Evolutionary conservation across 108 stramenopile species (phyloP).

Genomic region (Mediolabrus comicus): DNA sequence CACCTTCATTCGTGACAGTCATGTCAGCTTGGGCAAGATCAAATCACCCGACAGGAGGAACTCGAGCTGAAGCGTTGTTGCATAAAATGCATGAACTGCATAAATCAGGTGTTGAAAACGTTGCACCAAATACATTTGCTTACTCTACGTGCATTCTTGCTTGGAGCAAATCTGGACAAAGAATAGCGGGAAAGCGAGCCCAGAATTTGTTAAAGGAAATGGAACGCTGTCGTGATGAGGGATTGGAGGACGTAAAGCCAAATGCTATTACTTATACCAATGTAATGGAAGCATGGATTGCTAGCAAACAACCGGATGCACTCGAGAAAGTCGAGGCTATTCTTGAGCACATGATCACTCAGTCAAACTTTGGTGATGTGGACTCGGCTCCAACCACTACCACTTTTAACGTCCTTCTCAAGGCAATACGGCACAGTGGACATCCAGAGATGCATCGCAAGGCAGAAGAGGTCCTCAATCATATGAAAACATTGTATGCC

Average conservation of each 20-base stretch:
- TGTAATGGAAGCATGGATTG: constrained; percentile 63
- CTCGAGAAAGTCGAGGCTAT: constrained; percentile 36
- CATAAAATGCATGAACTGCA: constrained; percentile 52
- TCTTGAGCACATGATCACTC: constrained; percentile 33
- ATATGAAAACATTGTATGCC: constrained; percentile 45
- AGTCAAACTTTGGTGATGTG: constrained; percentile 34
- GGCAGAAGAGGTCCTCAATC: constrained; percentile 53
- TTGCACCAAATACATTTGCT: constrained; percentile 58
- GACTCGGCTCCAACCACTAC: constrained; percentile 32
- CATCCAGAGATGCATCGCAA: constrained; percentile 18
- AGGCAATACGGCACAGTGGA: constrained; percentile 37
- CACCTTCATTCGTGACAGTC: constrained; percentile 30
- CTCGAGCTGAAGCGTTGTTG: constrained; percentile 52
- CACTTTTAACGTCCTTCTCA: constrained; percentile 38
- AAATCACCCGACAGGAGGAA: constrained; percentile 36
- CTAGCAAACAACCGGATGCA: constrained; percentile 30
- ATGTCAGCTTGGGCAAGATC: constrained; percentile 67
- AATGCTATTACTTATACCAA: constrained; percentile 57
- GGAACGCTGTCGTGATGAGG: constrained; percentile 41
- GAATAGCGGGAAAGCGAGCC: constrained; percentile 53
- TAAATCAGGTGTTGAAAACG: constrained; percentile 20
- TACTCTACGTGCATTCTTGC: constrained; percentile 72
- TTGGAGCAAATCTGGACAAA: constrained; percentile 50
- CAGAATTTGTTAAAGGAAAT: constrained; percentile 48
- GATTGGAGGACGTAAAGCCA: constrained; percentile 45